Evolutionary conservation across 306 rosid species (phyloP), one percentile per base, ranked within the genome.

Genomic region (Corylus heterophylla): DNA sequence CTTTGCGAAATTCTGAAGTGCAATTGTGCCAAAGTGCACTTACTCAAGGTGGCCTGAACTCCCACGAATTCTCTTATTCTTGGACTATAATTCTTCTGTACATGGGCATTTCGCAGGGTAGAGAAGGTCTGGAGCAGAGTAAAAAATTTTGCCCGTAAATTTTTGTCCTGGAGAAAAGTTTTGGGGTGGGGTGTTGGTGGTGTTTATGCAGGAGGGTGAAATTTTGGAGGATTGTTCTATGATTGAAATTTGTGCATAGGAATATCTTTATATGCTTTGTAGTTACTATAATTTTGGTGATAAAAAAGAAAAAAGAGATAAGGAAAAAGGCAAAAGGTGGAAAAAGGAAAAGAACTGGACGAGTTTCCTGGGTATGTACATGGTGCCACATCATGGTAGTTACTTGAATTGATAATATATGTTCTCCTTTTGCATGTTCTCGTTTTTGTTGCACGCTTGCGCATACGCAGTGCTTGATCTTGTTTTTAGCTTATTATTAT

Each of bases 31-130:
- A 2, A 39, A 77, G 44, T 39, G 52, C 59, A 70, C 70, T 35
- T 54, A 71, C 49, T 47, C 44, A 69, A 71, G 61, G 78, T 10
- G 25, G 55, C 75, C 8, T 61, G 48, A 84, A 45, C 71, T 52
- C 68, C 74, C 31, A 35, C 29, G 20, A 73, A 13, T 66, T 68
- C 44, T 72, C 64, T 7, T 12, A 55, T 20, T 83, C 61, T 73
- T 71, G 78, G 82, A 77, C 29, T 45, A 78, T 42, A 59, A n/a
- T 83, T 83, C 47, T 66, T 83, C 61, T 85, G 92, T 85, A 86
- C 79, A 86, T 88, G 92, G 79, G 78, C 82, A 74, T 76, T 88
- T 78, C 50, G 54, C 58, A 79, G 74, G 54, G 75, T 64, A 76
- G 49, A 45, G 75, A 22, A 78, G 79, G 80, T 66, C 81, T 50